Evolutionary conservation across 768 basidiomycete species (phyloP), one percentile per base, ranked within the genome.

Genomic region (Auricularia sp.): DNA sequence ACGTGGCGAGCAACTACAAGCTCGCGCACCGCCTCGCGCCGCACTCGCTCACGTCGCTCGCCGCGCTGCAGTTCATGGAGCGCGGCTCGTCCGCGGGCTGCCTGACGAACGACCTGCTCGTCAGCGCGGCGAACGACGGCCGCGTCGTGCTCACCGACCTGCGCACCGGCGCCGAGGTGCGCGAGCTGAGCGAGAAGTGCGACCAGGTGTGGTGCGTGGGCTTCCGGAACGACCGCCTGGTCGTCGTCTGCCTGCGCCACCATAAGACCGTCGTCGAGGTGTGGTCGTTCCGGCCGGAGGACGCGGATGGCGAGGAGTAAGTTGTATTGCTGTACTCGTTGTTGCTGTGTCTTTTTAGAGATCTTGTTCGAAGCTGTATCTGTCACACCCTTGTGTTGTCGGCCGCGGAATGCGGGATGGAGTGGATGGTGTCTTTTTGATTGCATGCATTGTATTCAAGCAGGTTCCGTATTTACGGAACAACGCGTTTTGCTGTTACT

Each of bases 151-250:
- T 94, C 71, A 94, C 81, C 75, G 89, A 85, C 74, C 83, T 80
- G 67, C 72, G 6, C 71, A 87, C 83, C 16, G 92, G 91, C 29
- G 74, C 76, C 61, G 80, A 84, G 72, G 83, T 96, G 68, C 78
- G 94, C 64, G 93, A 94, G 70, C 72, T 96, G 71, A 86, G 82
- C 59, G 86, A 88, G 65, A 82, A 81, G 29, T 88, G 87, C 66
- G 92, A 95, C 73, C 85, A 83, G 65, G 87, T 94, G 63, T 98
- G 94, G 95, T 87, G 92, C 77, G 88, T 93, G 51, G 85, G 81
- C 45, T 89, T 87, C 77, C 81, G 83, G 71, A 78, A 82, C 36
- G 85, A 90, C 72, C 83, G 84, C 62, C 89, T 86, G 73, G 91
- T 88, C 21, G 80, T 97, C 51, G 84, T 94, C 78, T 91, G 90